phyloP scores from a whole-genome alignment of 1,284 basidiomycete species.

The Fomitopsis betulina region DNA sequence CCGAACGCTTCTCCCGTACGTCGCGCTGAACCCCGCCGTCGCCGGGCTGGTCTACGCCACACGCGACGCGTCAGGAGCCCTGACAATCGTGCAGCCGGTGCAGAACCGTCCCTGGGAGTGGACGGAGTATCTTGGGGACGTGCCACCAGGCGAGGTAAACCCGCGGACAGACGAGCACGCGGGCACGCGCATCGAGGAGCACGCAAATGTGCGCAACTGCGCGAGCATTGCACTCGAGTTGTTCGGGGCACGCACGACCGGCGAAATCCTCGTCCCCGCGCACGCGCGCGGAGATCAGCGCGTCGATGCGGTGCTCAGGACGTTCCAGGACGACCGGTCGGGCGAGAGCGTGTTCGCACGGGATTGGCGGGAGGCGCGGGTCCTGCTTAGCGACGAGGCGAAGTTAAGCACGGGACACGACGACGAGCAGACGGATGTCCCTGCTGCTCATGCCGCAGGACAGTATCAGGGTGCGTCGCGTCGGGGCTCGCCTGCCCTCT shows the following conservation, averaged over 20 bases:
- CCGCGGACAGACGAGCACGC: conserved; percentile 36
- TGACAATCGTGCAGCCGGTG: conserved; percentile 48
- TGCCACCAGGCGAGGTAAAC: conserved; percentile 33
- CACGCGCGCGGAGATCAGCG: conserved; percentile 24
- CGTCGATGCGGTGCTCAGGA: conserved; percentile 42
- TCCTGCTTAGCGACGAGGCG: conserved; percentile 22
- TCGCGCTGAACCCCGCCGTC: conserved; percentile 47
- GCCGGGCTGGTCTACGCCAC: conserved; percentile 54
- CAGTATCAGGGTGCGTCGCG: conserved; percentile 13
- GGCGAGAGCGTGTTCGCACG: conserved; percentile 62
- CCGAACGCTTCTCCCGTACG: conserved; percentile 48
- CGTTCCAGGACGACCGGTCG: conserved; percentile 60
- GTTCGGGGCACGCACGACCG: conserved; percentile 60
- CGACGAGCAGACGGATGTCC: conserved; percentile 18
- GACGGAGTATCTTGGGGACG: conserved; percentile 73
- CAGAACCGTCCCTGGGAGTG: conserved; percentile 81
- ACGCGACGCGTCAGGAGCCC: conserved; percentile 45
- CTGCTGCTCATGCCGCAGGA: conserved; percentile 8
- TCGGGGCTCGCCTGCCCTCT: conserved; percentile 28
- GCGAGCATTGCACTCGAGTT: conserved; percentile 70
- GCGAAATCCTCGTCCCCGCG: conserved; percentile 44
- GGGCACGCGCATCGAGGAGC: conserved; percentile 27
- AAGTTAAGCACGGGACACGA: conserved; percentile 29
- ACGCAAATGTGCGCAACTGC: conserved; percentile 51
- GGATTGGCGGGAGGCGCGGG: conserved; percentile 70